phyloP scores from a whole-genome alignment of 2,329 filamentous ascomycete species.

The Trichocomaceae sp. region DNA sequence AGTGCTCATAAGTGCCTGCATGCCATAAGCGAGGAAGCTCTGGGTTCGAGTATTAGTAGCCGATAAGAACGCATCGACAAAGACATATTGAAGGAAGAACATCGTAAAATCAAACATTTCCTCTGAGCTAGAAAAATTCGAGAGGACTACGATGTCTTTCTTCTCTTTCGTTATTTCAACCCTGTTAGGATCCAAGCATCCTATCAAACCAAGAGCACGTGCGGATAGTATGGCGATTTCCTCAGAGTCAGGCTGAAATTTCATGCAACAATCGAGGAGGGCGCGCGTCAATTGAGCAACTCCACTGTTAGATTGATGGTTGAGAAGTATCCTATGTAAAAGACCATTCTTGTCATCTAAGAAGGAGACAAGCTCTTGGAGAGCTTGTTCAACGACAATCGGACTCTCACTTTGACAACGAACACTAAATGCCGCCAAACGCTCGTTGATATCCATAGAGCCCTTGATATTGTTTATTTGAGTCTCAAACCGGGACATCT shows the following conservation, averaged over 20 bases:
- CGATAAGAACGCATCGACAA: conserved; percentile 87
- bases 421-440: conserved; percentile 63
- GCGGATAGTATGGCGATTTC: conserved; percentile 69
- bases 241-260: conserved; percentile 62
- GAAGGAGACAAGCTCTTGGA: conserved; percentile 69
- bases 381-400: conserved; percentile 73
- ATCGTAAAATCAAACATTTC: conserved; percentile 83
- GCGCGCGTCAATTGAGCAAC: conserved; percentile 66
- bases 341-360: conserved; percentile 67
- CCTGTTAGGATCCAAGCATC: conserved; percentile 84
- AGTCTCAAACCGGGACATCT: conserved; percentile 61
- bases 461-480: conserved; percentile 60
- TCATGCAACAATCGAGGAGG: conserved; percentile 77
- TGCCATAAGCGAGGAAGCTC: conserved; percentile 85
- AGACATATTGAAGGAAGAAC: conserved; percentile 75
- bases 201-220: conserved; percentile 78
- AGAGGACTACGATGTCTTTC: conserved; percentile 74
- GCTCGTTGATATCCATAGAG: conserved; percentile 58
- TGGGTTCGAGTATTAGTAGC: conserved; percentile 81
- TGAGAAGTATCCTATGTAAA: conserved; percentile 70
- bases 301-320: conserved; percentile 73
- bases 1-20: conserved; percentile 81
- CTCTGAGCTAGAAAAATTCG: conserved; percentile 71
- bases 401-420: conserved; percentile 77
- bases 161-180: conserved; percentile 74